Percentiles rank a stretch among this genome's conserved stretches.
phyloP scores from a whole-genome alignment of 2,329 filamentous ascomycete genomes.

The Neurospora crassa region DNA sequence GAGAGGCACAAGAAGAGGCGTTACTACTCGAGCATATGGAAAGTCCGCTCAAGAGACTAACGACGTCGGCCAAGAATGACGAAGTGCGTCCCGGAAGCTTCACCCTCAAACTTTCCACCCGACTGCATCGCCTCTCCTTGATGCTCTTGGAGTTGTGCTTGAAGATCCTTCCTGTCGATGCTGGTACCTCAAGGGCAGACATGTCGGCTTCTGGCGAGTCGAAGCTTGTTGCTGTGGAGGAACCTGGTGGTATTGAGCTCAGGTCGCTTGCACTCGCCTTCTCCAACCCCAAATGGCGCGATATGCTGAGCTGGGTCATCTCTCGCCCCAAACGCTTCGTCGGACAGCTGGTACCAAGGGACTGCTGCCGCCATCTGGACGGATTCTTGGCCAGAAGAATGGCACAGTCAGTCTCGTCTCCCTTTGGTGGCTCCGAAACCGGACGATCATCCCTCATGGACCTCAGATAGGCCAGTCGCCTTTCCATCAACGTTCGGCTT shows the following conservation, averaged over 20 bases:
- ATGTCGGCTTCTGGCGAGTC: background rate
- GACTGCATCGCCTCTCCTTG: background rate
- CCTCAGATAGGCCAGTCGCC: constrained; percentile 6
- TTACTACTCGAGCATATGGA: constrained; percentile 8
- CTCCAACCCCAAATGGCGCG: background rate
- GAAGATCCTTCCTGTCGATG: background rate
- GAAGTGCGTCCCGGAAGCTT: constrained; percentile 8
- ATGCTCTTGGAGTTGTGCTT: background rate
- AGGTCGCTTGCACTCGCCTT: background rate
- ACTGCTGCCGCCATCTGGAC: background rate
- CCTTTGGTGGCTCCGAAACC: background rate
- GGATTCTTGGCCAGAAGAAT: constrained; percentile 4
- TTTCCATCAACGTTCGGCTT: constrained; percentile 5
- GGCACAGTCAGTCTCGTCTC: constrained; percentile 3
- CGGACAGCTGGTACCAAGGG: background rate
- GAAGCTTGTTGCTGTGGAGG: background rate
- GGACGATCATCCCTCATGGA: constrained; percentile 3
- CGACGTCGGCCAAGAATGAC: constrained; percentile 9
- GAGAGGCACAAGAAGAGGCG: background rate
- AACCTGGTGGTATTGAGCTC: background rate
- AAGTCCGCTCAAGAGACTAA: constrained; percentile 6
- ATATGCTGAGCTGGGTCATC: background rate
- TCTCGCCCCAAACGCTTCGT: background rate
- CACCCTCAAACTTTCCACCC: constrained; percentile 3
- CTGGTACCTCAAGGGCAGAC: background rate